Percentiles rank a stretch among this genome's conserved stretches.
Conservation (phyloP, 257 asterid genomes). For the Anisodus tanguticus region DNA sequence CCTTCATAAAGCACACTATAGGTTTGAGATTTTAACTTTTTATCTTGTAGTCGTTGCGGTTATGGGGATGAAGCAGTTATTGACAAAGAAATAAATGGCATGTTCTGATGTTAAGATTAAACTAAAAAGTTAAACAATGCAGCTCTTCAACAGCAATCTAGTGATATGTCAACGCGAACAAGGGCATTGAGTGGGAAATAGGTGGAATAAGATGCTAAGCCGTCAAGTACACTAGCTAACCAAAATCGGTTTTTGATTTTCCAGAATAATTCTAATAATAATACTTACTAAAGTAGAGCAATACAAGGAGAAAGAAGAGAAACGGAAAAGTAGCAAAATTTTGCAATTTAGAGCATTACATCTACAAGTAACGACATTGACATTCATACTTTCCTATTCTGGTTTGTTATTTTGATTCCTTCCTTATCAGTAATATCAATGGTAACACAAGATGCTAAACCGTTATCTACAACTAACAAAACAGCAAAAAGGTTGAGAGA, state of each 20-base stretch:
- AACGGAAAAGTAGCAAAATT: not conserved
- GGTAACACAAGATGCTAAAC: constrained; percentile 8
- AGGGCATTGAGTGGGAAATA: not conserved
- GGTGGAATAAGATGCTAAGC: constrained; percentile 2
- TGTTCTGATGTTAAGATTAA: not conserved
- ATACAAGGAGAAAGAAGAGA: not conserved
- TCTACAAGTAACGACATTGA: not conserved
- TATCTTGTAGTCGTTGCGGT: no score
- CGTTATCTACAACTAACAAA: not conserved
- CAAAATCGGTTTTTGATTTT: not conserved
- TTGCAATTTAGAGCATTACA: not conserved
- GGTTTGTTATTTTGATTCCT: not conserved
- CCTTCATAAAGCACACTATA: not conserved
- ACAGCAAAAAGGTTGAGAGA: not conserved
- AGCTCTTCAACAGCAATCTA: not conserved
- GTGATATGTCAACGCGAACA: not conserved
- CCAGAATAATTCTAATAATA: not conserved
- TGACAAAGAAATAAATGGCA: not conserved
- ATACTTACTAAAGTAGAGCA: not conserved
- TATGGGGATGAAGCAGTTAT: not conserved
- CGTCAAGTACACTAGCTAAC: not conserved
- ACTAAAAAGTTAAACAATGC: not conserved
- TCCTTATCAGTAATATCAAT: not conserved
- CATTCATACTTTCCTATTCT: not conserved
- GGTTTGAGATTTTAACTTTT: not conserved